Percentiles rank a stretch among this genome's conserved stretches.
Conservation (phyloP, 2,329 filamentous ascomycete species). For the Diaporthe destruens region DNA sequence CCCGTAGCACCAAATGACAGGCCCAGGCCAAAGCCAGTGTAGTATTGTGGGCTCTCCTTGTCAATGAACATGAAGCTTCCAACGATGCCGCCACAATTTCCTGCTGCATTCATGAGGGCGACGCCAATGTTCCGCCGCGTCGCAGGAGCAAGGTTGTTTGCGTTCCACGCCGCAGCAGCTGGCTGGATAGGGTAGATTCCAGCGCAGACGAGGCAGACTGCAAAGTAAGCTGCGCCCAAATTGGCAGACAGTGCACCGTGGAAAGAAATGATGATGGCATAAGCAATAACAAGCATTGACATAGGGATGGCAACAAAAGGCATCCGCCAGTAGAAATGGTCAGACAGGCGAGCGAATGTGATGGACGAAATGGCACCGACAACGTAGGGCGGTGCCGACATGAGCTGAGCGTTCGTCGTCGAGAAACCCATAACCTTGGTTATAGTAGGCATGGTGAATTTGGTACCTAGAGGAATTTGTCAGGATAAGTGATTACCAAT, state of each 20-base stretch:
- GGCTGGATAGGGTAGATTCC: conserved; percentile 79
- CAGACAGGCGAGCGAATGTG: conserved; percentile 73
- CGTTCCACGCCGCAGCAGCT: conserved; percentile 73
- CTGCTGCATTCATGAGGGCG: conserved; percentile 54
- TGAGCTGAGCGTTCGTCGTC: conserved; percentile 57
- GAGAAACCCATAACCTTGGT: conserved; percentile 53
- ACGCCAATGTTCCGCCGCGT: conserved; percentile 54
- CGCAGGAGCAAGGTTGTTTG: conserved; percentile 72
- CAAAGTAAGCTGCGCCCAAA: conserved; percentile 73
- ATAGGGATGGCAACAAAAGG: conserved; percentile 74
- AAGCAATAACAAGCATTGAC: conserved; percentile 72
- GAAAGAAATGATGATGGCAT: conserved; percentile 69
- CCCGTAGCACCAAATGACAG: conserved; percentile 48
- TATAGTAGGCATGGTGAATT: conserved; percentile 51
- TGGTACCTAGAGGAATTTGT: conserved; percentile 20
- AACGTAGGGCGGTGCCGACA: conserved; percentile 70
- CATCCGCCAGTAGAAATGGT: conserved; percentile 73
- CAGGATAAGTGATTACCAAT: neutral
- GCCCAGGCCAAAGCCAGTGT: conserved; percentile 52
- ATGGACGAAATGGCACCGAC: conserved; percentile 74
- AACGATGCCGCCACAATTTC: conserved; percentile 56
- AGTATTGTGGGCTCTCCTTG: conserved; percentile 50
- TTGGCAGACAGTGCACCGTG: conserved; percentile 57
- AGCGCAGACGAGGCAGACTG: conserved; percentile 74
- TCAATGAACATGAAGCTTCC: conserved; percentile 48